Evolutionary conservation across 2,329 filamentous ascomycete genomes (phyloP), one percentile per base, ranked within the genome.

Genomic region (Lecanicillium sp.): DNA sequence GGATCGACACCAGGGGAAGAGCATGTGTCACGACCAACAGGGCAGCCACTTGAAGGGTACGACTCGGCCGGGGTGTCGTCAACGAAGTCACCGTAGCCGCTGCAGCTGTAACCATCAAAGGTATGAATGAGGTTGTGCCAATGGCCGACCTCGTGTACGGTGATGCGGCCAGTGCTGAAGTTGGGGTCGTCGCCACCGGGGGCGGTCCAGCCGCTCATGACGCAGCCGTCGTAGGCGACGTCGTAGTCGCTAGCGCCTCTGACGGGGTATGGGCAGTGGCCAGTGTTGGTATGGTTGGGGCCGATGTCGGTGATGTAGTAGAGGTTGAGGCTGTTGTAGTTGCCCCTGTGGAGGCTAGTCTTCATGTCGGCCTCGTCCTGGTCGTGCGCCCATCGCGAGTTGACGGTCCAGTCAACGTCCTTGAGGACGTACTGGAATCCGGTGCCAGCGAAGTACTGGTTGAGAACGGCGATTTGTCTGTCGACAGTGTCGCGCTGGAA

Each of bases 391-490:
- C 73, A 77, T 50, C 57, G 60, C 19, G 57, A 40, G 62, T 77
- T 72, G 57, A 73, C 55, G 30, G 71, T 72, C 53, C 61, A 67
- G 49, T 67, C 65, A 32, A 62, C 70, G 51, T 62, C 59, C 41
- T 65, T 62, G 40, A 73, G 63, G 32, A 61, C 62, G 60, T 76
- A 77, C 12, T 55, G 56, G 59, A 75, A 66, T 52, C 67, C 64
- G 44, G 71, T 61, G 0, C 63, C 60, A 26, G 60, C 60, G 51
- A 68, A 77, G 40, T 67, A 67, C 2, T 51, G 36, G 58, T 75
- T 75, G 55, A 77, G 56, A 68, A 49, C 39, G 11, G 35, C 15
- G 8, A 49, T 49, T 36, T 49, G 46, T 5, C 7, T 26, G 20
- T 35, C 19, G 14, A 48, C 33, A 3, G 27, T 35, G 27, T 48